These are phyloP conservation scores for Aspergillus vadensis DNA, from an alignment of 2,329 filamentous ascomycete genomes.

Conservation along the genomic window DNA sequence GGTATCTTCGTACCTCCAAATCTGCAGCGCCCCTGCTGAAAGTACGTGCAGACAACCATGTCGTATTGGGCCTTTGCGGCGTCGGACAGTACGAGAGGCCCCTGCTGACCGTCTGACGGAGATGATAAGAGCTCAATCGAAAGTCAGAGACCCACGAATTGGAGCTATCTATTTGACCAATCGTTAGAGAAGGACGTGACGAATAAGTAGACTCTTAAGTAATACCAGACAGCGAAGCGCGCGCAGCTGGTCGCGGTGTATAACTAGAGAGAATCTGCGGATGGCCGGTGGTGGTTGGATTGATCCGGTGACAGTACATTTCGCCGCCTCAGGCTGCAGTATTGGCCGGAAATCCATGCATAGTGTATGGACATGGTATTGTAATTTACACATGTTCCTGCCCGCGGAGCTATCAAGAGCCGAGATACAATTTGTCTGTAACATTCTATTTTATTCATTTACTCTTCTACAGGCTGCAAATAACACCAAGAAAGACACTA, in stretches of 20 bases:
- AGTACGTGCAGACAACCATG: slow-evolving; percentile 64
- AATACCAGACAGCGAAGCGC: neutral
- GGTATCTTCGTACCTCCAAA: slow-evolving; percentile 57
- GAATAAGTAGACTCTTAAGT: neutral
- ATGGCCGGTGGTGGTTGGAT: neutral
- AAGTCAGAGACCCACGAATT: neutral
- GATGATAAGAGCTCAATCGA: neutral
- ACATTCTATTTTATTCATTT: too few species aligned
- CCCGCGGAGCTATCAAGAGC: neutral
- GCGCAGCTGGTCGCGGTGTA: too few species aligned
- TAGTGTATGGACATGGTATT: neutral
- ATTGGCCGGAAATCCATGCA: too few species aligned
- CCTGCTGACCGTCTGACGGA: neutral
- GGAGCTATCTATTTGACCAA: neutral
- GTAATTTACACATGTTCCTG: neutral
- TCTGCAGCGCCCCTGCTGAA: slow-evolving; percentile 64
- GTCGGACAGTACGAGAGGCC: neutral
- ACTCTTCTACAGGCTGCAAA: too few species aligned
- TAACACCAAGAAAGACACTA: neutral
- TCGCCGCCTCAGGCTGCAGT: neutral
- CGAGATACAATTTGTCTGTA: neutral
- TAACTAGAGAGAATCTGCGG: neutral
- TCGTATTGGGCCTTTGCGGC: slow-evolving; percentile 13
- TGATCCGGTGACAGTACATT: slow-evolving; percentile 23
- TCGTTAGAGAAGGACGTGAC: neutral